Evolutionary conservation across 495 filamentous ascomycete genomes (phyloP), one percentile per base, ranked within the genome.

Genomic region (Ramalina intermedia): DNA sequence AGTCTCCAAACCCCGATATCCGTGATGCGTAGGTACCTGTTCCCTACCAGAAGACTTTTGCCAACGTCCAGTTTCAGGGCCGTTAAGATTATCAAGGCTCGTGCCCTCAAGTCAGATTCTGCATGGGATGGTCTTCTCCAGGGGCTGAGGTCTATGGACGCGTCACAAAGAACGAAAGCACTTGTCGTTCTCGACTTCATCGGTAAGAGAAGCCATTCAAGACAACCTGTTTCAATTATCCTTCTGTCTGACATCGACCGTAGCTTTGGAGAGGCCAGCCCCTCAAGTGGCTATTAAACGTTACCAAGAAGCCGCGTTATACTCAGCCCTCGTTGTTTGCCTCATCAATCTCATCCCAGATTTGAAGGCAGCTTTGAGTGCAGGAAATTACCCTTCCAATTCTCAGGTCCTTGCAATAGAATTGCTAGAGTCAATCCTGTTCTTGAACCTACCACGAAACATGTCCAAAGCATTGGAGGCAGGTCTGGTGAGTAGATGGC

Each of bases 1-100:
- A 67, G 48, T 70, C 67, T 59, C 65, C 70, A 27, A 75, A 68
- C 50, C 62, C 68, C 56, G 68, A 74, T 46, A 69, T 75, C 45
- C 66, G 70, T 54, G 62, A 67, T 48, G 69, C 71, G 72, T 75
- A 72, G 46, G 71, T 47, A n/a, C 42, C 27, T 29, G 23, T 14
- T 18, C 38, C 20, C 39, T 27, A 4, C 42, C 18, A 29, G 41
- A 37, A 20, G 8, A 20, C 27, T 12, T 38, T 37, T 41, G 54
- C 60, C 41, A 63, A 37, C 23, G 2, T 40, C 33, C 13, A 11
- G 12, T 7, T 11, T 7, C 27, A 74, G 71, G 38, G 67, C 71
- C 26, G 52, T 72, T 37, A 70, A 68, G 13, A 73, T 76, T 1
- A 68, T 76, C 24, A 67, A 64, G 12, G 70, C 73, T 48, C 57